A percentile compares a stretch with the other conserved stretches of the same genome.
Evolutionary conservation across 192 early-diverging fungal genomes (phyloP).

Genomic region (Backusella westeae): DNA sequence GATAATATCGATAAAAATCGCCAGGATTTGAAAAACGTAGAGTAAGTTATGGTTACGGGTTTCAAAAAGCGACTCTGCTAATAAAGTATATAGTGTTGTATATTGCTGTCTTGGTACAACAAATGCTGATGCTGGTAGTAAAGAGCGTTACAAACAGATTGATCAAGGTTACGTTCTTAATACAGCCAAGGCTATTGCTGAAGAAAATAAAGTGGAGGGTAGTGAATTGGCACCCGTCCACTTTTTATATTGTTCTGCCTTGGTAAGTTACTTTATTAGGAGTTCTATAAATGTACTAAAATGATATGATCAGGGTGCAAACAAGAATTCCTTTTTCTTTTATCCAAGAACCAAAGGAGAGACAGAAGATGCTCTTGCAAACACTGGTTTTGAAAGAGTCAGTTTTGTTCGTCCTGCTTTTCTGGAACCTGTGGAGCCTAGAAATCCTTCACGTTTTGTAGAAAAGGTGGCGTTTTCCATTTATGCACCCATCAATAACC

Average conservation of each 20-base stretch:
- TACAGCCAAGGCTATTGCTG: slow-evolving; percentile 56
- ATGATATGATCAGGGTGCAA: slow-evolving; percentile 56
- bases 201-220: slow-evolving; percentile 42
- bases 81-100: slow-evolving; percentile 44
- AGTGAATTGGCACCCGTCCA: slow-evolving; percentile 39
- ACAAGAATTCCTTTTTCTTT: slow-evolving; percentile 59
- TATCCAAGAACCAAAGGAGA: slow-evolving; percentile 75
- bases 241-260: slow-evolving; percentile 50
- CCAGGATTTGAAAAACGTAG: slow-evolving; percentile 39
- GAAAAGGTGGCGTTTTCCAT: background rate
- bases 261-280: slow-evolving; percentile 16
- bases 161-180: slow-evolving; percentile 78
- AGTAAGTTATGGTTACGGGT: slow-evolving; percentile 31
- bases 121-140: slow-evolving; percentile 56
- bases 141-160: slow-evolving; percentile 68
- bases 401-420: slow-evolving; percentile 63
- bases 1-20: slow-evolving; percentile 58
- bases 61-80: background rate
- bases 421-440: slow-evolving; percentile 45
- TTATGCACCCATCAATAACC: background rate
- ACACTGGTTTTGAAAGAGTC: slow-evolving; percentile 61
- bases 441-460: slow-evolving; percentile 2
- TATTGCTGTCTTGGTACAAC: slow-evolving; percentile 79
- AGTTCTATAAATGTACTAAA: too few relatives aligned
- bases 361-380: slow-evolving; percentile 63